These are phyloP conservation scores for Amylostereum areolatum DNA, from an alignment of 1,284 basidiomycete species.

Conservation along the genomic window DNA sequence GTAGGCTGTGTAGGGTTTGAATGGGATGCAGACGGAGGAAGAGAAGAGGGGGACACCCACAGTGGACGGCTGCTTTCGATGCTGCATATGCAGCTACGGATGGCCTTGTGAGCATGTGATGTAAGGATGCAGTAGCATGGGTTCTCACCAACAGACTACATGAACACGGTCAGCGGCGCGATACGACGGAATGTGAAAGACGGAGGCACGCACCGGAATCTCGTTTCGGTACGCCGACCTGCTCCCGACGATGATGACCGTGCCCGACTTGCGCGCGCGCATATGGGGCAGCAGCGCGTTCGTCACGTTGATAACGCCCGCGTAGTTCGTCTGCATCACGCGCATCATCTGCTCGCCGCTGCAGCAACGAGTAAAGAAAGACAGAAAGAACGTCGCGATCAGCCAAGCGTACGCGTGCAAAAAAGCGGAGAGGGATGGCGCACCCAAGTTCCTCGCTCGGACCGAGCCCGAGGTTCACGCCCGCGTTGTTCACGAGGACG, in stretches of 20 bases:
- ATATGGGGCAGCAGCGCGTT: constrained; percentile 26
- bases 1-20: constrained; percentile 18
- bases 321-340: constrained; percentile 25
- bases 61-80: constrained; percentile 14
- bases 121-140: background rate
- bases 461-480: constrained; percentile 19
- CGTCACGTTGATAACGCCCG: constrained; percentile 25
- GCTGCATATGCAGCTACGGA: constrained; percentile 9
- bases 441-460: constrained; percentile 28
- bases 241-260: constrained; percentile 27
- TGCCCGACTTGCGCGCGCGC: constrained; percentile 23
- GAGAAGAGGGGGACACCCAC: background rate
- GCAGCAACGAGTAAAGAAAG: background rate
- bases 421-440: constrained; percentile 2
- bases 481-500: constrained; percentile 32
- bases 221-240: constrained; percentile 26
- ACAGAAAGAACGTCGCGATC: too few species aligned
- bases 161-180: background rate
- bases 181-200: background rate
- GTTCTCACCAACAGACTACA: too few species aligned
- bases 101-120: background rate
- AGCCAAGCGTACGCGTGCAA: too few species aligned
- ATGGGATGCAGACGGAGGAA: background rate
- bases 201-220: constrained; percentile 15
- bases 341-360: constrained; percentile 15